Percentiles rank a stretch among this genome's conserved stretches.
Evolutionary conservation across 495 filamentous ascomycete species (phyloP).

Genomic region (Neurospora sp.): DNA sequence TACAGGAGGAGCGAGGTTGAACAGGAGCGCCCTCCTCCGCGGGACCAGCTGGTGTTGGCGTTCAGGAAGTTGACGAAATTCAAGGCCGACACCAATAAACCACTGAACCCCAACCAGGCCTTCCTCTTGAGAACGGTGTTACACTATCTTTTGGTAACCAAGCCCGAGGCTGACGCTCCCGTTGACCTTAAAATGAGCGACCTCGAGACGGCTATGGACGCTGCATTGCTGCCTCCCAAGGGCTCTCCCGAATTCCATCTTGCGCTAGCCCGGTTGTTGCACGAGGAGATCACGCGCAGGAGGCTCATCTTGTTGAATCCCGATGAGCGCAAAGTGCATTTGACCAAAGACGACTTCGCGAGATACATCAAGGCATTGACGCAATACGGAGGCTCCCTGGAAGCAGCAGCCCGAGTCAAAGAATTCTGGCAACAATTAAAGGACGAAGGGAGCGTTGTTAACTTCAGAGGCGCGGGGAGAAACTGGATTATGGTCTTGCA

Average conservation of each 20-base stretch:
- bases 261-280: constrained; percentile 46
- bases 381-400: constrained; percentile 46
- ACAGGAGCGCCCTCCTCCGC: constrained; percentile 45
- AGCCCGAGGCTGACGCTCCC: constrained; percentile 24
- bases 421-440: constrained; percentile 23
- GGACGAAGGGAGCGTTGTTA: constrained; percentile 14
- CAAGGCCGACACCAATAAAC: constrained; percentile 34
- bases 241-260: constrained; percentile 34
- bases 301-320: constrained; percentile 7
- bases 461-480: constrained; percentile 22
- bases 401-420: constrained; percentile 43
- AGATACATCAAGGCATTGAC: constrained; percentile 46
- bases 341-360: constrained; percentile 33
- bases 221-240: constrained; percentile 24
- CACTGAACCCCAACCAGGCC: constrained; percentile 58
- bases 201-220: constrained; percentile 34
- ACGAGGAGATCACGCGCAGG: constrained; percentile 37
- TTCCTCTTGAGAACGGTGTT: constrained; percentile 45
- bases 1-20: constrained; percentile 35
- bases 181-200: constrained; percentile 37
- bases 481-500: constrained; percentile 52
- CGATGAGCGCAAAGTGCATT: constrained; percentile 27
- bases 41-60: constrained; percentile 48
- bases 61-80: constrained; percentile 53
- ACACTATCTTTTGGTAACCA: constrained; percentile 42